These are phyloP conservation scores for Candida palmyrensis DNA, from an alignment of 805 yeast species.

Conservation along the genomic window DNA sequence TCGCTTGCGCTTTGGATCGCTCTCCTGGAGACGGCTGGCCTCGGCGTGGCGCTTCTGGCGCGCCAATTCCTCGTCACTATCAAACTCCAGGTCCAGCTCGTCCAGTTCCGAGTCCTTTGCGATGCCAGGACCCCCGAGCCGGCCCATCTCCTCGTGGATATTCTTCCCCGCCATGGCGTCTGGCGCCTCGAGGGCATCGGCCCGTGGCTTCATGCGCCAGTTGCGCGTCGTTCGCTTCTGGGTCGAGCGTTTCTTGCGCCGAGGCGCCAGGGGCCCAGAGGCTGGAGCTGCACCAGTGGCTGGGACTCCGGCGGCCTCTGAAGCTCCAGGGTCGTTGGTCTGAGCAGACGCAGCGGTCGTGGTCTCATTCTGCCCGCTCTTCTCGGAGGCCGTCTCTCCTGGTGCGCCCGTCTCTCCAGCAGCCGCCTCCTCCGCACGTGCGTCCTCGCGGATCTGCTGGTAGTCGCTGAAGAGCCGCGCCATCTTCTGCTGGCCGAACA, in stretches of 20 bases:
- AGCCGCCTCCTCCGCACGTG: conserved; percentile 11
- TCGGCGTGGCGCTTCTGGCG: conserved; percentile 15
- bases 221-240: conserved; percentile 50
- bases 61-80: conserved; percentile 12
- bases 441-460: conserved; percentile 24
- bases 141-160: conserved; percentile 37
- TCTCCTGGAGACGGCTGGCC: conserved; percentile 4
- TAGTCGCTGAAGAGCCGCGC: conserved; percentile 46
- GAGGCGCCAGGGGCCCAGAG: conserved; percentile 8
- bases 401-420: conserved; percentile 10
- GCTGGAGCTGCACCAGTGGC: conserved; percentile 8
- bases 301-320: conserved; percentile 8
- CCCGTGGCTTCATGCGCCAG: conserved; percentile 42
- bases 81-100: conserved; percentile 11
- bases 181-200: conserved; percentile 13
- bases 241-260: conserved; percentile 33
- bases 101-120: conserved; percentile 9
- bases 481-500: conserved; percentile 20
- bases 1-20: conserved; percentile 15
- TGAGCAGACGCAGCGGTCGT: conserved; percentile 2
- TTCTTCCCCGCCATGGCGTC: conserved; percentile 32
- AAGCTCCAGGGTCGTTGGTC: too few species aligned
- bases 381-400: conserved; percentile 7
- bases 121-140: conserved; percentile 24
- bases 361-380: conserved; percentile 5